Base-by-base conservation (phyloP, 148 eudicot genomes). In the Limonium bicolor region DNA sequence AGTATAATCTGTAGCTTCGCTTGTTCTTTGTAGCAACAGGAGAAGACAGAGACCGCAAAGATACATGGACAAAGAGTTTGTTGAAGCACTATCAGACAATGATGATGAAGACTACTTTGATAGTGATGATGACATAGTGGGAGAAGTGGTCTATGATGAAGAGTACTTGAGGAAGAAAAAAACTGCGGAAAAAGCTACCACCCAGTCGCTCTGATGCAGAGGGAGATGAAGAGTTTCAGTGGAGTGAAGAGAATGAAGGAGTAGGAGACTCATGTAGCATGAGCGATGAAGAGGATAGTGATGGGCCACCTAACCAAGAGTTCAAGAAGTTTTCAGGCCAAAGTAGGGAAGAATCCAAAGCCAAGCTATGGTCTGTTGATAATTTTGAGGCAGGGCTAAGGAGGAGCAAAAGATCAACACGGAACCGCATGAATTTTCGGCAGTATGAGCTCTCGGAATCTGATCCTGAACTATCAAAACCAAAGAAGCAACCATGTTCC, bases 111-210 rank as follows among this genome's bases (percentile, higher is more conserved):
- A 17, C 19, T 38, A 13, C 6, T 59, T 59, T 49, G 85, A 84
- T 32, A 77, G 82, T 52, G 93, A 80, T 43, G 97, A 90, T 16
- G 95, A 90, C 38, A 90, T 90, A 37, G 93, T 80, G 41, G 99
- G 99, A 45, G 99, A 90, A 73, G 99, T 67, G 11, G 99, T 80
- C 17, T 84, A 90, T 50, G 87, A 90, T 36, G 99, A 90, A 4
- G 99, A 75, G 44, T 78, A 90, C 56, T 31, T 77, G 29, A 76
- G 63, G 46, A 60, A 53, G 24, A 63, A 70, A 25, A 83, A 77
- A 32, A 76, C n/a, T n/a, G 56, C 74, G 53, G 60, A 71, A 66
- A 65, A 75, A 68, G 49, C 46, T 54, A 40, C 72, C 93, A 4
- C 78, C 87, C 29, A 72, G 99, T 55, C 66, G 99, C 53, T 74